These are phyloP conservation scores for Pichiaceae sp. DNA, from an alignment of 1,139 yeast species.

Conservation along the genomic window DNA sequence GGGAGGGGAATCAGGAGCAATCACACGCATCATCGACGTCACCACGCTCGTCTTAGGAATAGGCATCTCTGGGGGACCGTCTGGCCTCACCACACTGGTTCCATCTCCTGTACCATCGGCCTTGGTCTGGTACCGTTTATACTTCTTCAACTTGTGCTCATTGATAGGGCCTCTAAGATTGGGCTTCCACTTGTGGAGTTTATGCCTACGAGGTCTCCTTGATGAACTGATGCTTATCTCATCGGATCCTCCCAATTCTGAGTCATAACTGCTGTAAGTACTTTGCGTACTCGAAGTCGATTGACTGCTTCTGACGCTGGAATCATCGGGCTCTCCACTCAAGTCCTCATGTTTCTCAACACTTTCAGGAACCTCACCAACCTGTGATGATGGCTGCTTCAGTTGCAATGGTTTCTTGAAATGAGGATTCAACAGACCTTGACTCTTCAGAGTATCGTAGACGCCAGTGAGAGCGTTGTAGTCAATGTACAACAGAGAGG, in stretches of 20 bases:
- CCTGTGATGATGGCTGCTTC: conserved; percentile 5
- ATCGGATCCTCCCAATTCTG: conserved; percentile 1
- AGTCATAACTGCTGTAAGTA: too few species aligned
- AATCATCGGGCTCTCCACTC: background rate
- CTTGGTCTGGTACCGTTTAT: background rate
- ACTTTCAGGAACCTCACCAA: conserved; percentile 19
- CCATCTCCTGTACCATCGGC: conserved; percentile 1
- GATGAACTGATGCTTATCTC: conserved; percentile 6
- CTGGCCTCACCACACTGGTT: conserved; percentile 1
- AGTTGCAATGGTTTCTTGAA: background rate
- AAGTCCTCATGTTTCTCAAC: conserved; percentile 5
- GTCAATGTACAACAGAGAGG: conserved; percentile 71
- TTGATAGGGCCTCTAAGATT: background rate
- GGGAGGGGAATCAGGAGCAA: conserved; percentile 86
- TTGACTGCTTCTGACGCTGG: background rate
- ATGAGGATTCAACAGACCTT: conserved; percentile 17
- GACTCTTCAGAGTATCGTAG: conserved; percentile 28
- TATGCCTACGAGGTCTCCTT: background rate
- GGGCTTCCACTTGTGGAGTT: background rate
- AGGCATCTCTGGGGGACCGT: conserved; percentile 3
- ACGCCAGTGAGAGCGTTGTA: conserved; percentile 56
- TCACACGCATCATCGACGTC: conserved; percentile 72
- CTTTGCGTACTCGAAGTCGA: background rate
- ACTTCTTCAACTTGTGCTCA: background rate
- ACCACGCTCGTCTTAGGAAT: conserved; percentile 67